A percentile compares a stretch with the other conserved stretches of the same genome.
Evolutionary conservation across 1,284 basidiomycete species (phyloP).

Genomic region (Sphagnurus paluster): DNA sequence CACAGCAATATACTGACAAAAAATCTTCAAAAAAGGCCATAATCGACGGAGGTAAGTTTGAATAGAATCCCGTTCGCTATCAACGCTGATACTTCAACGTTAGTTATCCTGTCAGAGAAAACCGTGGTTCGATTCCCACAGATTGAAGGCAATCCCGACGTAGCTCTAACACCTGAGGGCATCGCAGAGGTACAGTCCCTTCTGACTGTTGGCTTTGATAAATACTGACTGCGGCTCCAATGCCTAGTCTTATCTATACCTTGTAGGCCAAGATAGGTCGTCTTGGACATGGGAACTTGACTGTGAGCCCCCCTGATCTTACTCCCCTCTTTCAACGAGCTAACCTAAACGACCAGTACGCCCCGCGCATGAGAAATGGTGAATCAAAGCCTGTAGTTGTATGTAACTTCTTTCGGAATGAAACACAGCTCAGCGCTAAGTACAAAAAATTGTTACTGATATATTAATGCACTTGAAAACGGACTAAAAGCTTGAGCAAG

Average conservation of each 20-base stretch:
- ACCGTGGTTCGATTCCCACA: conserved; percentile 29
- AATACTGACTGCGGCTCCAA: neutral
- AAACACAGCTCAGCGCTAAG: no score
- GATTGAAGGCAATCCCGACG: conserved; percentile 48
- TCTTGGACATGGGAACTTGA: conserved; percentile 75
- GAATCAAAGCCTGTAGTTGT: no score
- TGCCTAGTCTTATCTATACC: conserved; percentile 49
- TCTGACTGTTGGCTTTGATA: conserved; percentile 17
- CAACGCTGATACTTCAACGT: neutral
- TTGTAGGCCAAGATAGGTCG: conserved; percentile 60
- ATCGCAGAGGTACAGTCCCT: conserved; percentile 72
- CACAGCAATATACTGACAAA: conserved; percentile 3
- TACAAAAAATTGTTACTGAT: no score
- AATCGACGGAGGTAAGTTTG: conserved; percentile 54
- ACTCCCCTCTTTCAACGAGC: neutral
- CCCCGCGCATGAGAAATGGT: conserved; percentile 50
- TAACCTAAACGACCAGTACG: conserved; percentile 32
- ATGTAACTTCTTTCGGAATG: neutral
- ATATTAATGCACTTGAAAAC: no score
- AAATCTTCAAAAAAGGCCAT: conserved; percentile 41
- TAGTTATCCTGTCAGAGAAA: conserved; percentile 51
- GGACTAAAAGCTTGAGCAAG: no score
- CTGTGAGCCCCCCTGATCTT: conserved; percentile 36
- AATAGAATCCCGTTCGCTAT: neutral
- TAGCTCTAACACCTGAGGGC: conserved; percentile 56